Base-by-base conservation (phyloP, 1,284 basidiomycete genomes). In the Ganoderma boninense region DNA sequence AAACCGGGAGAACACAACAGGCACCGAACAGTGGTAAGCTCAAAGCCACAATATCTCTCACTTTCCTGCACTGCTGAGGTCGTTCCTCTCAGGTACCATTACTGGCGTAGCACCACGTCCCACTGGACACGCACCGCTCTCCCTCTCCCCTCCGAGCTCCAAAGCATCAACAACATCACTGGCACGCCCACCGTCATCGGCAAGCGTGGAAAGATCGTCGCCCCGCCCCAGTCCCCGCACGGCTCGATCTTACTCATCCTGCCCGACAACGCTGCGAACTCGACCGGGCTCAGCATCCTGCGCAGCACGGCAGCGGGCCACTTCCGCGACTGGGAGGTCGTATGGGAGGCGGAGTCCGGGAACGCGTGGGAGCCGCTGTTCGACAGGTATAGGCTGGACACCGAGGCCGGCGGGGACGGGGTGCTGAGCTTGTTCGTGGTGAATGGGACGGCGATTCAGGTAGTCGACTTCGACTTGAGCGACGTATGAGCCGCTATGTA, bases 1-100 rank as follows among this genome's bases (percentile, higher is more conserved):
- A 40, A 86, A 86, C 71, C 76, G 84, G 16, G 83, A 86, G 75
- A 84, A 84, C 69, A 82, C 79, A 6, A 83, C 83, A 0, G 82
- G 83, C 8, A 73, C 75, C 8, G 82, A 84, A 66, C 79, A 77
- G 73, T 85, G 83, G 83, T 84, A 52, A 35, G 76, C 69, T 59
- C 4, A 40, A 20, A n/a, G 8, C n/a, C 6, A 18, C 35, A 18
- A 18, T 46, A 18, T 40, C 46, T 23, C 60, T 46, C 18, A 38
- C n/a, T 2, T 38, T 23, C 14, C 18, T 43, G 43, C 20, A 20
- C 6, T 14, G 16, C 23, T 66, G 49, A 54, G n/a, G n/a, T n/a
- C 42, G 2, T 32, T 43, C 29, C 56, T n/a, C 32, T 10, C 40
- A 83, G 82, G 82, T 83, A 82, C 67, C 83, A 84, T 71, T 84